Percentiles rank a stretch among this genome's conserved stretches.
phyloP scores from a whole-genome alignment of 176 grass and related monocot genomes.

The Metroxylon sagu region DNA sequence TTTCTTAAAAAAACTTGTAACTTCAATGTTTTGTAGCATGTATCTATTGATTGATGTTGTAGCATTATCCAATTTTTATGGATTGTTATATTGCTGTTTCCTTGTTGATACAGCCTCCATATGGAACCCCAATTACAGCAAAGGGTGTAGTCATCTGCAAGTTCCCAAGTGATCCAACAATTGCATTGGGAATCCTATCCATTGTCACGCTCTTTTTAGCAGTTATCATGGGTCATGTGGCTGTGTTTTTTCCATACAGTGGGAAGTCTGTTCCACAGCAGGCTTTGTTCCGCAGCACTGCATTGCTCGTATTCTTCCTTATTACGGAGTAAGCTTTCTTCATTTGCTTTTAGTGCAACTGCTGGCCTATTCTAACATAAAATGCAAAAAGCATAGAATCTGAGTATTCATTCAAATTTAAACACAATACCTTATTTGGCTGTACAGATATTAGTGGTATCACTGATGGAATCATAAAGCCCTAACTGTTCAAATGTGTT shows the following conservation, averaged over 20 bases:
- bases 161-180: constrained; percentile 57
- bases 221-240: constrained; percentile 33
- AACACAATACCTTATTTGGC: no score
- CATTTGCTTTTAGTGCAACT: neutral
- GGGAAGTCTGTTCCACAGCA: constrained; percentile 39
- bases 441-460: no score
- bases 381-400: no score
- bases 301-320: constrained; percentile 51
- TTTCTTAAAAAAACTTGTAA: no score
- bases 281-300: constrained; percentile 49
- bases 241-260: constrained; percentile 56
- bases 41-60: no score
- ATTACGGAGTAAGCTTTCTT: constrained; percentile 59
- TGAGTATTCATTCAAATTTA: no score
- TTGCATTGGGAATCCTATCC: constrained; percentile 50
- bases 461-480: no score
- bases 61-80: no score
- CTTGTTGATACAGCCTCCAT: constrained; percentile 35
- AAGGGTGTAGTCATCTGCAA: constrained; percentile 60
- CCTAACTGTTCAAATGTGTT: no score
- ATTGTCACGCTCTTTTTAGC: constrained; percentile 32
- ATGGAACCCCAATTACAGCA: constrained; percentile 46
- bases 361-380: no score
- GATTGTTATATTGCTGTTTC: neutral
- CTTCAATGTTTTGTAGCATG: no score